A percentile compares a stretch with the other conserved stretches of the same genome.
phyloP scores from a whole-genome alignment of 192 early-diverging fungal species.

The Chytriomyces confervae region DNA sequence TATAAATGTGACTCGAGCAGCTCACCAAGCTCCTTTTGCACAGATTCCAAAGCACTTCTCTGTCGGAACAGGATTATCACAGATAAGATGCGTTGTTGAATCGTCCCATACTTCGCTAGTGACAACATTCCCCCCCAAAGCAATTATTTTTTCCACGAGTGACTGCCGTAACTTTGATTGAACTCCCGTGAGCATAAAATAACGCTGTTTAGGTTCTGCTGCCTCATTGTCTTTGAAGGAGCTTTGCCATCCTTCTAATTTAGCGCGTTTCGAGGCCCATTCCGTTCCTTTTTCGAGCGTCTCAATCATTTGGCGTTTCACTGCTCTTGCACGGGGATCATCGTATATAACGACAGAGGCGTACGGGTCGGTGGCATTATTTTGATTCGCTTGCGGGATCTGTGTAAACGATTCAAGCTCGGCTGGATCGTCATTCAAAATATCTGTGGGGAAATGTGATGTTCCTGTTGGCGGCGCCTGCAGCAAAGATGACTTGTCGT shows the following conservation, averaged over 20 bases:
- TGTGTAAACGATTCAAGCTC: slow-evolving; percentile 33
- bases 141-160: slow-evolving; percentile 21
- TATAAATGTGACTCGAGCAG: not conserved
- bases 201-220: slow-evolving; percentile 8
- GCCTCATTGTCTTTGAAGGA: not conserved
- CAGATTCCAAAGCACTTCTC: slow-evolving; percentile 50
- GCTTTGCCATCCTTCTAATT: not conserved
- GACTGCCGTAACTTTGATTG: not conserved
- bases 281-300: not conserved
- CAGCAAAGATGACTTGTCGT: not conserved
- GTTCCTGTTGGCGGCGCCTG: not conserved
- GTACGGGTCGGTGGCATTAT: slow-evolving; percentile 16
- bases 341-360: slow-evolving; percentile 41
- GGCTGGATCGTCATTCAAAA: slow-evolving; percentile 10
- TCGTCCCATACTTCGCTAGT: slow-evolving; percentile 34
- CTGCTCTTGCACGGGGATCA: slow-evolving; percentile 38
- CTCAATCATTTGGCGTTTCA: slow-evolving; percentile 41
- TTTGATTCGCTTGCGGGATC: slow-evolving; percentile 1
- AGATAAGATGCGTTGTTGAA: slow-evolving; percentile 52
- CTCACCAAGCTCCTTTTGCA: slow-evolving; percentile 48
- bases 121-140: slow-evolving; percentile 46
- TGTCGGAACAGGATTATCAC: slow-evolving; percentile 39
- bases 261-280: slow-evolving; percentile 10
- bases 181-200: slow-evolving; percentile 45
- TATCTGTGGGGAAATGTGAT: not conserved